Evolutionary conservation across 2,329 filamentous ascomycete species (phyloP).

Genomic region (Exophiala spinifera): DNA sequence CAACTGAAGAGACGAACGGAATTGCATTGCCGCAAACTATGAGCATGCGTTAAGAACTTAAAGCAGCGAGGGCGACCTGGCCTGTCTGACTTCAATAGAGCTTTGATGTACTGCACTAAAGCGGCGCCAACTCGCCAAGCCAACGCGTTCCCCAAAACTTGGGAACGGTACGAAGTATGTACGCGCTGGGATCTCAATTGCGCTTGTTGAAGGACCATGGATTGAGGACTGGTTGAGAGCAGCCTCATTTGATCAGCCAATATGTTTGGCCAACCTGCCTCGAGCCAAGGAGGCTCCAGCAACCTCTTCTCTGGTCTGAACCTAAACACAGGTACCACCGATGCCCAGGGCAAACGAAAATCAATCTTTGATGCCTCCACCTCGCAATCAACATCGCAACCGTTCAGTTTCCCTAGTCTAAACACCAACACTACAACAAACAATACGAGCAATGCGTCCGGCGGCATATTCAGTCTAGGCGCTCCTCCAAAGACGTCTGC

Average conservation of each 20-base stretch:
- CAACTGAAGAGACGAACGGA: not conserved
- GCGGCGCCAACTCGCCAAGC: no score
- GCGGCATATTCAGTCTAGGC: conserved; percentile 19
- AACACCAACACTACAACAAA: conserved; percentile 12
- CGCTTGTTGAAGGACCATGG: not conserved
- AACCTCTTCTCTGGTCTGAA: conserved; percentile 23
- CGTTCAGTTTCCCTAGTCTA: conserved; percentile 12
- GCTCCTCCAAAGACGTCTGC: conserved; percentile 15
- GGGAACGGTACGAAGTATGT: no score
- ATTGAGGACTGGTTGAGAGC: conserved; percentile 1
- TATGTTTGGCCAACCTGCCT: conserved; percentile 25
- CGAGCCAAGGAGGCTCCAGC: conserved; percentile 11
- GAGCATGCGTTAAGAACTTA: no score
- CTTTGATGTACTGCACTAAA: not conserved
- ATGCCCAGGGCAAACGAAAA: conserved; percentile 28
- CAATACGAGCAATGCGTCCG: not conserved
- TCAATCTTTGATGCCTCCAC: conserved; percentile 28
- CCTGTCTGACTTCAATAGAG: not conserved
- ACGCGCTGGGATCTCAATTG: not conserved
- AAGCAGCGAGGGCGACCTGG: no score
- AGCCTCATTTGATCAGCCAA: conserved; percentile 1
- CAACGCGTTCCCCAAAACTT: not conserved
- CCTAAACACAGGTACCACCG: conserved; percentile 22
- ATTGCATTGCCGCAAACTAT: no score
- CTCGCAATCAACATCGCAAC: conserved; percentile 14